Percentiles rank a stretch among this genome's conserved stretches.
Conservation (phyloP, 2,329 filamentous ascomycete genomes). For the Gnomoniopsis sp. region DNA sequence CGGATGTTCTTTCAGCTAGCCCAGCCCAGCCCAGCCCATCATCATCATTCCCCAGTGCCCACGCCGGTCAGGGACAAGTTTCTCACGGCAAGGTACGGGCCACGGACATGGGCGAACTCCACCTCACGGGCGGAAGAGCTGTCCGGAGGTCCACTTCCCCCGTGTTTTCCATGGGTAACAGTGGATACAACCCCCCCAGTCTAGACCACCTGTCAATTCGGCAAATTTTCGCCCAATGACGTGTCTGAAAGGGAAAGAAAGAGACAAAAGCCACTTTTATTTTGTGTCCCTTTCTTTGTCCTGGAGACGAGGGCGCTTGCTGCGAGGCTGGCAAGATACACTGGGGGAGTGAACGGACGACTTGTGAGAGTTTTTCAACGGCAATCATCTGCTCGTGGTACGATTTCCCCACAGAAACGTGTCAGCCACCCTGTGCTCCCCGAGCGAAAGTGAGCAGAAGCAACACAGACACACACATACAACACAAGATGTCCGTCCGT, state of each 20-base stretch:
- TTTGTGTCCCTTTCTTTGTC: neutral
- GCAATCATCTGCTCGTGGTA: too few species aligned
- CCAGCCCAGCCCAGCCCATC: constrained; percentile 2
- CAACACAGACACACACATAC: neutral
- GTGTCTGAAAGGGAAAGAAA: neutral
- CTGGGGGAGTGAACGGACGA: constrained; percentile 2
- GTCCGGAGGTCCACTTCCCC: constrained; percentile 8
- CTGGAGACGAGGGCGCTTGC: neutral
- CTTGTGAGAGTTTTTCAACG: neutral
- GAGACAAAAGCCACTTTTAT: constrained; percentile 2
- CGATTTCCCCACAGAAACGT: neutral
- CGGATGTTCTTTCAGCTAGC: too few species aligned
- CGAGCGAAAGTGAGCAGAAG: neutral
- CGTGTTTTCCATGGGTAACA: constrained; percentile 1
- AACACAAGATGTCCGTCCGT: too few species aligned
- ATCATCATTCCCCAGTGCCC: neutral
- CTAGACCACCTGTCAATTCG: constrained; percentile 17
- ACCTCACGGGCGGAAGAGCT: constrained; percentile 8
- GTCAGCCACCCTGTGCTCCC: constrained; percentile 12
- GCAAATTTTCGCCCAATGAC: constrained; percentile 14
- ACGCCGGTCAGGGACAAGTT: neutral
- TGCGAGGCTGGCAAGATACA: neutral
- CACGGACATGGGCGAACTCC: neutral
- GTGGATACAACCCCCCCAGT: neutral
- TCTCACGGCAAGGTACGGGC: neutral